Percentiles rank a stretch among this genome's conserved stretches.
These are phyloP conservation scores for Candida labiduridarum DNA, from an alignment of 1,139 yeast species.

Conservation along the genomic window DNA sequence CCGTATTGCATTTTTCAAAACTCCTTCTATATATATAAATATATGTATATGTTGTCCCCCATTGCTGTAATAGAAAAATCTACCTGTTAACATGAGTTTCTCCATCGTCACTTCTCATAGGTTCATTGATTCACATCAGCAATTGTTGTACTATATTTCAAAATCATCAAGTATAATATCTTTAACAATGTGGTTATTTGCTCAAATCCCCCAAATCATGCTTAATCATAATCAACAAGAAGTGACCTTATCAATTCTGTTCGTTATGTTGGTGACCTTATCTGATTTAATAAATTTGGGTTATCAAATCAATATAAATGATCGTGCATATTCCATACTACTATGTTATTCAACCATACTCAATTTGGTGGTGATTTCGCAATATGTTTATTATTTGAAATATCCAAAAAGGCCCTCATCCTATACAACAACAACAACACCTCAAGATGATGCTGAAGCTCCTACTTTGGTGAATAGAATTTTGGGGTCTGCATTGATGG, in stretches of 20 bases:
- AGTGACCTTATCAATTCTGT: constrained; percentile 74
- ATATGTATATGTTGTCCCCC: too few species aligned
- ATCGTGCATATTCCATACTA: constrained; percentile 41
- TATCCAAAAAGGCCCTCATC: not conserved
- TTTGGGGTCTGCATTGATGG: constrained; percentile 6
- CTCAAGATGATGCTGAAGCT: not conserved
- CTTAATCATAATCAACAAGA: constrained; percentile 73
- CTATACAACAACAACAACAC: not conserved
- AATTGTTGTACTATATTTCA: constrained; percentile 3
- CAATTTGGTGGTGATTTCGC: constrained; percentile 70
- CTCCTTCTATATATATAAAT: too few species aligned
- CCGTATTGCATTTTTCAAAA: too few species aligned
- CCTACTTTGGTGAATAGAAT: constrained; percentile 5
- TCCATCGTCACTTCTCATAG: not conserved
- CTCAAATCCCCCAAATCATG: constrained; percentile 82
- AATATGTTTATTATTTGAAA: constrained; percentile 35
- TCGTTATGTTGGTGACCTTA: constrained; percentile 70
- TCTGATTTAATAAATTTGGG: constrained; percentile 81
- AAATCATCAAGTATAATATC: constrained; percentile 26
- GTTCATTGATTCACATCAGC: not conserved
- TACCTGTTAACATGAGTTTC: not conserved
- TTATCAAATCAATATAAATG: constrained; percentile 76
- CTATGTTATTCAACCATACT: constrained; percentile 65
- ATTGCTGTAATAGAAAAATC: too few species aligned
- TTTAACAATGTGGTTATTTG: constrained; percentile 66